Conservation (phyloP, 2,329 filamentous ascomycete genomes). For the Chaetomium globosum region DNA sequence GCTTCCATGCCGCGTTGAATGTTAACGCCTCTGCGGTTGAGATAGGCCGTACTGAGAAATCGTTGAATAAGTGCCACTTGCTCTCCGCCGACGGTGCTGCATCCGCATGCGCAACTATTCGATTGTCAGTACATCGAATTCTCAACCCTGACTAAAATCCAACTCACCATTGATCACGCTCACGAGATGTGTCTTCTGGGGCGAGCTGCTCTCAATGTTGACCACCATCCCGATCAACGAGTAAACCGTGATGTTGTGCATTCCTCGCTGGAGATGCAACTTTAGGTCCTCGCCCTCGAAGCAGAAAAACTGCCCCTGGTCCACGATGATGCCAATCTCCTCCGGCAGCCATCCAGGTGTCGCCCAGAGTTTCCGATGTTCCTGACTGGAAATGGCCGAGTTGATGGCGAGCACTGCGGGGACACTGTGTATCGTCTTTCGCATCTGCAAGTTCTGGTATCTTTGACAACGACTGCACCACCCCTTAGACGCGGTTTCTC, state of each 20-base stretch:
- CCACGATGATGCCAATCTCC: slow-evolving; percentile 89
- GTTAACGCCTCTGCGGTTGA: slow-evolving; percentile 80
- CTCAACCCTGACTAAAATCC: background rate
- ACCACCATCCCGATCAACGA: slow-evolving; percentile 87
- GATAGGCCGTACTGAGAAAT: slow-evolving; percentile 85
- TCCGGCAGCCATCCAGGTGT: slow-evolving; percentile 89
- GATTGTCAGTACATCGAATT: slow-evolving; percentile 35
- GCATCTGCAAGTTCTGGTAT: slow-evolving; percentile 84
- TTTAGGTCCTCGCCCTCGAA: slow-evolving; percentile 91
- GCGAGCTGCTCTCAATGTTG: slow-evolving; percentile 83
- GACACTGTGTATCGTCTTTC: slow-evolving; percentile 79
- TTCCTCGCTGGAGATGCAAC: slow-evolving; percentile 74
- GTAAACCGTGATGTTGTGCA: slow-evolving; percentile 82
- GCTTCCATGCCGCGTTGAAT: slow-evolving; percentile 91
- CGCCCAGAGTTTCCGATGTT: slow-evolving; percentile 81
- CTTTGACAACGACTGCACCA: slow-evolving; percentile 92
- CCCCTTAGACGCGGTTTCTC: slow-evolving; percentile 83
- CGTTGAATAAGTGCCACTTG: slow-evolving; percentile 96
- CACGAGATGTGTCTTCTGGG: slow-evolving; percentile 87
- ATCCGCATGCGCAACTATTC: slow-evolving; percentile 66
- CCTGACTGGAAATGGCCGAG: slow-evolving; percentile 70
- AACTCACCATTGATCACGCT: slow-evolving; percentile 79
- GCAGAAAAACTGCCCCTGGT: slow-evolving; percentile 89
- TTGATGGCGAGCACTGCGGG: slow-evolving; percentile 90
- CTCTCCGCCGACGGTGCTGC: slow-evolving; percentile 60